Evolutionary conservation across 768 basidiomycete species (phyloP).

Genomic region (Agrocybe pediades): DNA sequence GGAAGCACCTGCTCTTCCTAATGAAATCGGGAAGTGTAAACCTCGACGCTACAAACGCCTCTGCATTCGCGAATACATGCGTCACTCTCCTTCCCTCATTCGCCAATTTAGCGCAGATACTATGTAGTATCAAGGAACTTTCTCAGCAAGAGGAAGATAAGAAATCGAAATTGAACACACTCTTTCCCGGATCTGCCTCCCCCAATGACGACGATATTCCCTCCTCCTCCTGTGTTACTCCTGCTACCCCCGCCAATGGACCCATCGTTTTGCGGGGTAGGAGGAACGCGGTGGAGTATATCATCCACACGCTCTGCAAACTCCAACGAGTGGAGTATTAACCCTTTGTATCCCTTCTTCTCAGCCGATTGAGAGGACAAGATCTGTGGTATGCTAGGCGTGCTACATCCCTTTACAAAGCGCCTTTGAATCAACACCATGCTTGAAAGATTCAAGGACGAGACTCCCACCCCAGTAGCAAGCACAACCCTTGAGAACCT

Average conservation of each 20-base stretch:
- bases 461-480: slow-evolving; percentile 51
- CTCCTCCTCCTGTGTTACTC: slow-evolving; percentile 19
- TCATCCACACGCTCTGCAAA: slow-evolving; percentile 43
- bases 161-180: slow-evolving; percentile 21
- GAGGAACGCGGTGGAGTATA: slow-evolving; percentile 34
- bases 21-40: slow-evolving; percentile 54
- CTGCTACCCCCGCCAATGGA: no score
- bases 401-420: slow-evolving; percentile 53
- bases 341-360: slow-evolving; percentile 41
- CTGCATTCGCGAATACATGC: slow-evolving; percentile 52
- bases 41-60: slow-evolving; percentile 49
- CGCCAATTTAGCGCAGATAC: slow-evolving; percentile 50
- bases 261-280: no score
- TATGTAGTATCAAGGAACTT: slow-evolving; percentile 19
- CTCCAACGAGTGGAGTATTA: slow-evolving; percentile 53
- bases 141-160: not conserved
- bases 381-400: slow-evolving; percentile 42
- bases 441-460: not conserved
- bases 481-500: slow-evolving; percentile 55
- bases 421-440: no score
- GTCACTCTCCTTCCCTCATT: slow-evolving; percentile 48
- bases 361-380: slow-evolving; percentile 42
- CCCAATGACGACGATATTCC: slow-evolving; percentile 52
- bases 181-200: slow-evolving; percentile 73
- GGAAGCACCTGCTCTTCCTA: slow-evolving; percentile 56